These are phyloP conservation scores for Hibiscus mutabilis DNA, from an alignment of 345 rosid species.

Conservation along the genomic window DNA sequence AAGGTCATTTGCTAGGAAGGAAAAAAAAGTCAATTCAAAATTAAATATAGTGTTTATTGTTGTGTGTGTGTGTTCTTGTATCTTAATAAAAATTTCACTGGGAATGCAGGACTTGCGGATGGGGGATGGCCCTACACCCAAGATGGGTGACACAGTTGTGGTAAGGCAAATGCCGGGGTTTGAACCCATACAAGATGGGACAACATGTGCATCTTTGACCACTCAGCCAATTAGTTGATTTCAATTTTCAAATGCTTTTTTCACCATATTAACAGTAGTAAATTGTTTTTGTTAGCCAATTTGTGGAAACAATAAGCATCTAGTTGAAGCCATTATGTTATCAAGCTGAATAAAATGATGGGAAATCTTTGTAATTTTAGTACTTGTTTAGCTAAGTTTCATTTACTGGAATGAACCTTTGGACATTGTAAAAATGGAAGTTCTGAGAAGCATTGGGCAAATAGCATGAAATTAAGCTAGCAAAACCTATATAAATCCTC, in stretches of 20 bases:
- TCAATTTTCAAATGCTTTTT: background rate
- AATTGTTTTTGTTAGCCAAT: background rate
- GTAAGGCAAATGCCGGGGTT: constrained; percentile 31
- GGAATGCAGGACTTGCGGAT: constrained; percentile 68
- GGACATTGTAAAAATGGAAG: background rate
- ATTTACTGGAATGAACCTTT: background rate
- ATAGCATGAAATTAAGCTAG: too few species aligned
- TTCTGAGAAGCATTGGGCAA: too few species aligned
- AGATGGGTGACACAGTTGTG: constrained; percentile 75
- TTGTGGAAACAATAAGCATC: background rate
- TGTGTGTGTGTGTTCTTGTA: background rate
- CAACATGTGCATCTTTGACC: too few species aligned
- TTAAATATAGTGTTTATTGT: background rate
- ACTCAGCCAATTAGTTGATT: too few species aligned
- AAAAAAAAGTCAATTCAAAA: background rate
- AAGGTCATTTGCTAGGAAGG: constrained; percentile 41
- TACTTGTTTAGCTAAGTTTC: background rate
- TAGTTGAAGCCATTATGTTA: background rate
- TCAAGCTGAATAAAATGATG: background rate
- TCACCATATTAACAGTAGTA: background rate
- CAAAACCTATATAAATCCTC: too few species aligned
- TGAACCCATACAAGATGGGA: too few species aligned
- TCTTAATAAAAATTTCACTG: background rate
- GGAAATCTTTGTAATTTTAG: background rate
- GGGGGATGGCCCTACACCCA: constrained; percentile 78